Evolutionary conservation across 176 grass and related monocot species (phyloP), one percentile per base, ranked within the genome.

Genomic region (Chloris gayana): DNA sequence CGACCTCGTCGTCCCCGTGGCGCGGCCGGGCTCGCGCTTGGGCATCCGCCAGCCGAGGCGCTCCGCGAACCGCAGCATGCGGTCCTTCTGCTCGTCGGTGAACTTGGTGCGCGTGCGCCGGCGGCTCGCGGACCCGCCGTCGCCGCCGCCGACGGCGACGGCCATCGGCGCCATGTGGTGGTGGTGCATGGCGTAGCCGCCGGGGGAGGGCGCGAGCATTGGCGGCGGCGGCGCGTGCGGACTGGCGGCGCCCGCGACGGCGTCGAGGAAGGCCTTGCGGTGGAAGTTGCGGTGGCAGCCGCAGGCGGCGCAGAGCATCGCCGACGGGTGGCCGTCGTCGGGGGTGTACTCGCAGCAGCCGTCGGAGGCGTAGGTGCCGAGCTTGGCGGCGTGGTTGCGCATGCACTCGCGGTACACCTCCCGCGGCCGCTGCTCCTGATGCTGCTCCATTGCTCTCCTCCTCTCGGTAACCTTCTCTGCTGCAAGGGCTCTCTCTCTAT

Each of bases 251-350:
- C 67, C 81, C 4, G 70, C 32, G 7, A 74, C 42, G 10, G 87
- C 5, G 68, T 91, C 91, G 27, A 85, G 84, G 72, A 87, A 53
- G 19, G 76, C 86, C 85, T 89, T 91, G 9, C 91, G 83, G 84
- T 97, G 94, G 74, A 94, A 97, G 86, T 92, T 97, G 67, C 91
- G 91, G 91, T 94, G 91, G 71, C 94, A 97, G 14, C 89, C 89
- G 83, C 94, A 97, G 24, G 91, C 94, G 1, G 85, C 91, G 75
- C 94, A 94, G 61, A 70, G 73, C 67, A 97, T 51, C 37, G 67
- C 74, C 7, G 35, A 15, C 4, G 87, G 91, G 33, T 80, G 85
- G 66, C 42, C 68, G 39, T 91, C 89, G 70, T 94, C 87, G 45
- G 91, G 80, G 78, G 86, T 97, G 91, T 92, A 97, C 81, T 97